Evolutionary conservation across 1,284 basidiomycete genomes (phyloP), one percentile per base, ranked within the genome.

Genomic region (Xerocomus amazonicus): DNA sequence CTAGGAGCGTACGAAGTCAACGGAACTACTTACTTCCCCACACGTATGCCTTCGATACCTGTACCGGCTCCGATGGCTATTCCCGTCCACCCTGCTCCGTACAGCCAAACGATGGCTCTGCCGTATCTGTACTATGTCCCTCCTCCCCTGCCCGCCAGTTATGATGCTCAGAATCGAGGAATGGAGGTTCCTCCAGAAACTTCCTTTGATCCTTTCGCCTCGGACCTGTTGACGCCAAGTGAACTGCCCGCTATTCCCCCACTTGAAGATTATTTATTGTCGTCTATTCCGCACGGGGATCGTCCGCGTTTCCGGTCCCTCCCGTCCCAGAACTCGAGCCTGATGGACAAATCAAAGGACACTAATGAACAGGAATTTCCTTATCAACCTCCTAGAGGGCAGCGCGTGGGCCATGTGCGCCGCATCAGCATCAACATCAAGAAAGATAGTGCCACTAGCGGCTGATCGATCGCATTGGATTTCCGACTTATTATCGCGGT

Each of bases 361-460:
- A 32, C 33, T 9, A 34, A 47, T 12, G 54, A 53, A 28, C 38
- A 57, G 28, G 58, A 58, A n/a, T 66, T 66, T 26, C 64, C 67
- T 4, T 67, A 67, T 46, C 54, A 40, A 14, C 64, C 66, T 34
- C 58, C 53, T 17, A 66, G 58, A 35, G 55, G 55, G 29, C 65
- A 66, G 47, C 54, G 46, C 9, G 52, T 61, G 1, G 68, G 69
- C 13, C 69, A 71, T 17, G 59, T 58, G 6, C 60, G 67, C 39
- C 64, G 69, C 28, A 66, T 72, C 52, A 72, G 66, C 26, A 59
- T 72, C 49, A 53, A 58, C 44, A 46, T 70, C 52, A 71, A 69
- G 54, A 63, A 58, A 40, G 51, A 55, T 1, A 35, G 17, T 1
- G 17, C 33, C 16, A 51, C 38, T 19, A 55, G 52, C 14, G 51